Conservation (phyloP, 768 basidiomycete species). For the Tephrocybe sp. region DNA sequence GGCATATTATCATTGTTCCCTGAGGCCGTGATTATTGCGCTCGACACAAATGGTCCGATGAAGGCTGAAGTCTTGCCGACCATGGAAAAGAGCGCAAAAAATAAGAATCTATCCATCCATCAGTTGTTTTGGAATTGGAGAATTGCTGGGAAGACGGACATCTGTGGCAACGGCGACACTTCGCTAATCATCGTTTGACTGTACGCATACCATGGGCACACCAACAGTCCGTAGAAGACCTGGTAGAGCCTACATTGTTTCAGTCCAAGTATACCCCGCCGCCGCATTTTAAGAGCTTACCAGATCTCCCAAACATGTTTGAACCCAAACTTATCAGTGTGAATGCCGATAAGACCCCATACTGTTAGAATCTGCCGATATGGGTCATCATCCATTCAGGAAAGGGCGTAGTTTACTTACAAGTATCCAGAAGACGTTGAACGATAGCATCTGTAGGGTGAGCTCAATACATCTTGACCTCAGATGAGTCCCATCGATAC, state of each 20-base stretch:
- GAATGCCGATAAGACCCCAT: constrained; percentile 79
- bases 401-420: constrained; percentile 28
- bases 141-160: constrained; percentile 33
- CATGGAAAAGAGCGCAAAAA: constrained; percentile 73
- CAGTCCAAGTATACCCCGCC: neutral
- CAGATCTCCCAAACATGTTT: constrained; percentile 84
- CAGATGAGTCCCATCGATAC: constrained; percentile 9
- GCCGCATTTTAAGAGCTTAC: constrained; percentile 26
- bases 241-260: constrained; percentile 54
- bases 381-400: neutral
- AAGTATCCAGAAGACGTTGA: constrained; percentile 72
- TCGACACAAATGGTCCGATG: constrained; percentile 73
- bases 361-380: constrained; percentile 50
- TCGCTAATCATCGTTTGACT: constrained; percentile 84
- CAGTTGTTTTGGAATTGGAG: no score
- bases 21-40: constrained; percentile 69
- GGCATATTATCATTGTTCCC: constrained; percentile 73
- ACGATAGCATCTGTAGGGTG: constrained; percentile 57
- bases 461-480: neutral
- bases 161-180: constrained; percentile 69
- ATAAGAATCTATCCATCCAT: constrained; percentile 50
- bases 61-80: constrained; percentile 76
- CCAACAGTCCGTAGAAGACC: constrained; percentile 67
- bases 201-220: constrained; percentile 80
- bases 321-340: constrained; percentile 72